Conservation (phyloP, 2,329 filamentous ascomycete species). For the Penicillium palitans region DNA sequence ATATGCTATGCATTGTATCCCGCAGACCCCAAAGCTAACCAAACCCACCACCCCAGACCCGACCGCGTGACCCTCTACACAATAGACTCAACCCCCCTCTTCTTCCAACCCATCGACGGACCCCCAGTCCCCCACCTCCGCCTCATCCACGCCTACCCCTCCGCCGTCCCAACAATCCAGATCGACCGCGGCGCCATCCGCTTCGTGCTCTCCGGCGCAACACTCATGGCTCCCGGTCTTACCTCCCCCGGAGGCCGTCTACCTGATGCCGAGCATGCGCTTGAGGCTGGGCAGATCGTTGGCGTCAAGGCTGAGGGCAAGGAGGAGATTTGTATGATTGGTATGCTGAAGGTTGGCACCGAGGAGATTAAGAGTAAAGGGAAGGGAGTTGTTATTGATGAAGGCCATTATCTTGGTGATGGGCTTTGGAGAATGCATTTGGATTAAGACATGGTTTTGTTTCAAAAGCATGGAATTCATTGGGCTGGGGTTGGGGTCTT, state of each 20-base stretch:
- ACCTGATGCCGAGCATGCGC: constrained; percentile 63
- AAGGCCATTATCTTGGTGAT: constrained; percentile 90
- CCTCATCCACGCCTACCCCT: constrained; percentile 86
- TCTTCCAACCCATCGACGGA: constrained; percentile 82
- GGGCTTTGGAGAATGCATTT: constrained; percentile 78
- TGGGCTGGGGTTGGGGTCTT: neutral
- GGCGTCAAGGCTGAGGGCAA: constrained; percentile 93
- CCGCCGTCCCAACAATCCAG: constrained; percentile 77
- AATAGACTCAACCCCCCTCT: constrained; percentile 73
- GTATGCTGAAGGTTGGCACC: constrained; percentile 78
- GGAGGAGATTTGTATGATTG: constrained; percentile 84
- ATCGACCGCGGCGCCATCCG: constrained; percentile 96
- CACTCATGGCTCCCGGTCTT: constrained; percentile 92
- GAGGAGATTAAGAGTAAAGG: constrained; percentile 91
- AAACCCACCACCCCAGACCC: constrained; percentile 52
- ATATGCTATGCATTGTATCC: neutral
- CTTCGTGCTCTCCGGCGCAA: constrained; percentile 89
- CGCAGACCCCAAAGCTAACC: constrained; percentile 1
- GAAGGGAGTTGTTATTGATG: constrained; percentile 91
- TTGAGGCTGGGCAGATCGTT: constrained; percentile 79
- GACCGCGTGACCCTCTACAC: constrained; percentile 89
- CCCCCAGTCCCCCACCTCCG: constrained; percentile 82
- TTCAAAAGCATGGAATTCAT: neutral
- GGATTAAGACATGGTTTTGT: constrained; percentile 41
- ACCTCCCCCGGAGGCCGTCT: constrained; percentile 80